These are phyloP conservation scores for Kuraishia molischiana DNA, from an alignment of 805 yeast genomes.

Conservation along the genomic window DNA sequence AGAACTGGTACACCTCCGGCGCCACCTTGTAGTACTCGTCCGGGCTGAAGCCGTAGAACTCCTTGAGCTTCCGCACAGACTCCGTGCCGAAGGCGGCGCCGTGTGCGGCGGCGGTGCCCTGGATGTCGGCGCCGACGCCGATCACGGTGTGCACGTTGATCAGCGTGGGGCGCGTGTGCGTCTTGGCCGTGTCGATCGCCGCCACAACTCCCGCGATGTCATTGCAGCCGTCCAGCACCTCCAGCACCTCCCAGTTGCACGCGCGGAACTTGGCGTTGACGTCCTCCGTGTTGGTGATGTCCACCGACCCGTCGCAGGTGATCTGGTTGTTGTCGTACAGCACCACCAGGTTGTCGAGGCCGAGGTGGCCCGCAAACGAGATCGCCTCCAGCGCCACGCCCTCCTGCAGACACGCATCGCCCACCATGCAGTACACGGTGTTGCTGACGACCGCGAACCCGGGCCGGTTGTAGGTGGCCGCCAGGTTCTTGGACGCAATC, in stretches of 20 bases:
- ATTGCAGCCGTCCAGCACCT: constrained; percentile 21
- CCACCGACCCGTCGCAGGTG: constrained; percentile 27
- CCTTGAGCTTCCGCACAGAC: constrained; percentile 11
- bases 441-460: constrained; percentile 18
- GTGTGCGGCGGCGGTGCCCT: constrained; percentile 22
- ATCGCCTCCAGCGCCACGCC: constrained; percentile 29
- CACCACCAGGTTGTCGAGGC: constrained; percentile 23
- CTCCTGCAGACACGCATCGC: constrained; percentile 32
- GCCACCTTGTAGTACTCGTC: constrained; percentile 14
- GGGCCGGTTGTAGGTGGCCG: constrained; percentile 23
- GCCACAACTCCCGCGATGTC: constrained; percentile 18
- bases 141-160: constrained; percentile 23
- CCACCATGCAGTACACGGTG: constrained; percentile 23
- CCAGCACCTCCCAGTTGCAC: constrained; percentile 25
- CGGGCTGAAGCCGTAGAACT: constrained; percentile 12
- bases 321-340: constrained; percentile 28
- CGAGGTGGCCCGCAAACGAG: constrained; percentile 28
- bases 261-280: constrained; percentile 22
- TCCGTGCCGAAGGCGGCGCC: constrained; percentile 24
- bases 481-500: constrained; percentile 24
- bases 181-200: constrained; percentile 19
- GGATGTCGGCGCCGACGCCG: constrained; percentile 21
- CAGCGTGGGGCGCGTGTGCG: constrained; percentile 23
- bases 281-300: constrained; percentile 23
- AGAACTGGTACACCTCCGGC: constrained; percentile 19